These are phyloP conservation scores for Boletus sp. DNA, from an alignment of 1,284 basidiomycete species.

Conservation along the genomic window DNA sequence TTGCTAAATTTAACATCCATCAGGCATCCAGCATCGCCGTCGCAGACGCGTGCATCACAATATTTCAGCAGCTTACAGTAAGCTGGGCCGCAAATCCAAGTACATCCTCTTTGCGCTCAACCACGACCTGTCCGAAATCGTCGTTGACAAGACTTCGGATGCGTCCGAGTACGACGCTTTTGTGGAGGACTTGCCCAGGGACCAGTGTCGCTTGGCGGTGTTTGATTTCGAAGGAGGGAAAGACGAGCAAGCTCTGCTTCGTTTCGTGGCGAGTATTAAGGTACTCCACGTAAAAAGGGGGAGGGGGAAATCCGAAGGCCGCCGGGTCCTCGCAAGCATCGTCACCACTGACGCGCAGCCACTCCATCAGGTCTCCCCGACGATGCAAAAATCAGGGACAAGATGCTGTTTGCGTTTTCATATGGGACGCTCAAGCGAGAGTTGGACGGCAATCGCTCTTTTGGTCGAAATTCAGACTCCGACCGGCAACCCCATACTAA, in stretches of 20 bases:
- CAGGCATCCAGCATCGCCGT: too few relatives aligned
- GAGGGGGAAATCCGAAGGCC: neutral
- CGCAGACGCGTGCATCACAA: too few relatives aligned
- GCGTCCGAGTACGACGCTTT: conserved; percentile 72
- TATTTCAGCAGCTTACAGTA: too few relatives aligned
- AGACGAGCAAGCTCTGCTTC: conserved; percentile 89
- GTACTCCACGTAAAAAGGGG: too few relatives aligned
- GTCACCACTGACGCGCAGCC: conserved; percentile 1
- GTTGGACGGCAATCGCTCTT: conserved; percentile 70
- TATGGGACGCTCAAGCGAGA: conserved; percentile 77
- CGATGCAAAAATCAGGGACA: conserved; percentile 81
- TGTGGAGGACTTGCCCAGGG: conserved; percentile 70
- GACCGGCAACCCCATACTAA: too few relatives aligned
- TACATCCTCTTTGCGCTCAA: conserved; percentile 85
- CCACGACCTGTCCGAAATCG: conserved; percentile 67
- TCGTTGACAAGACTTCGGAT: conserved; percentile 64
- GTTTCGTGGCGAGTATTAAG: conserved; percentile 67
- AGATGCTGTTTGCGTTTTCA: conserved; percentile 95
- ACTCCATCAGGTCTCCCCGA: conserved; percentile 77
- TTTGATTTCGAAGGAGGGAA: conserved; percentile 82
- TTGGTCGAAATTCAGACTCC: too few relatives aligned
- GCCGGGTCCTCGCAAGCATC: neutral
- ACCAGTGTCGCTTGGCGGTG: conserved; percentile 83
- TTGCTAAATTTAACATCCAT: too few relatives aligned
- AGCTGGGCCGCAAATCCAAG: conserved; percentile 78